phyloP scores from a whole-genome alignment of 805 yeast species.

The Zygosaccharomyces bailii region DNA sequence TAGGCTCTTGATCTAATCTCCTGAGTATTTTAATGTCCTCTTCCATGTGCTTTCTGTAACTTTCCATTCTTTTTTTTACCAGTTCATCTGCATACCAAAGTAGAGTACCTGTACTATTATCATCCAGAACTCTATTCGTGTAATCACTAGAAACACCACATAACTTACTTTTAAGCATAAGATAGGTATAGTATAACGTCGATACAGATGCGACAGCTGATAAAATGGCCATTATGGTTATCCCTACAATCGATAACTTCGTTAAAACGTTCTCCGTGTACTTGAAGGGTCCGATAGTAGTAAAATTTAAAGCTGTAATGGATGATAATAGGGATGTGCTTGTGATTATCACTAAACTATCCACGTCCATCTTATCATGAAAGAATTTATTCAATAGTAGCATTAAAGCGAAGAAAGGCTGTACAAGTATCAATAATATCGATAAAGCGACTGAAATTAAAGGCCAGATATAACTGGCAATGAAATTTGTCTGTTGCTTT shows the following conservation, averaged over 20 bases:
- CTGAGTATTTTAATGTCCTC: constrained; percentile 18
- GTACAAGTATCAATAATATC: constrained; percentile 25
- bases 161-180: constrained; percentile 13
- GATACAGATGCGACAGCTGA: constrained; percentile 37
- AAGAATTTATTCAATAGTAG: constrained; percentile 33
- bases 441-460: constrained; percentile 23
- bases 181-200: constrained; percentile 29
- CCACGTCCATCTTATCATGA: constrained; percentile 26
- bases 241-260: constrained; percentile 34
- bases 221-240: constrained; percentile 32
- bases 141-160: not conserved
- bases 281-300: constrained; percentile 32
- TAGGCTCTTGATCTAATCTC: constrained; percentile 18
- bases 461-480: constrained; percentile 31
- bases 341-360: constrained; percentile 24
- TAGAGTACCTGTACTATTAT: constrained; percentile 13
- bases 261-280: constrained; percentile 31
- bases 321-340: constrained; percentile 14
- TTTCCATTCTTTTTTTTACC: constrained; percentile 19
- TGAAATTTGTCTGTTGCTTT: constrained; percentile 19
- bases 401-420: constrained; percentile 31
- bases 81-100: constrained; percentile 28
- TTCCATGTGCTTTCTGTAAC: constrained; percentile 22
- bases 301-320: constrained; percentile 17
- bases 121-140: constrained; percentile 12